Conservation (phyloP, 2,329 filamentous ascomycete species). For the Fusarium begoniae region DNA sequence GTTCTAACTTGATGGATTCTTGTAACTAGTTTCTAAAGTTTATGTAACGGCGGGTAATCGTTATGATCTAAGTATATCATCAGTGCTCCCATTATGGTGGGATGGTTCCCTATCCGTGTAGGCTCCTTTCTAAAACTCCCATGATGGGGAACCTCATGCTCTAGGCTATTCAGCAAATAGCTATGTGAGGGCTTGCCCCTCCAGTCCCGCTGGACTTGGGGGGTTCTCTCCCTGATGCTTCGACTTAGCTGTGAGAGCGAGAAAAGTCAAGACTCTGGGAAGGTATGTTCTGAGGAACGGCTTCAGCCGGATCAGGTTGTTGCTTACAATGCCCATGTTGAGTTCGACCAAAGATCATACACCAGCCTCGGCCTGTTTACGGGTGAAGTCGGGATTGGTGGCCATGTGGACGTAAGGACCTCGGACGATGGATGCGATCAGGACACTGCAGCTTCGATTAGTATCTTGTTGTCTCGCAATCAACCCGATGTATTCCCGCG, state of each 20-base stretch:
- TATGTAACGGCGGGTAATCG: accelerated
- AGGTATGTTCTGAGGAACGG: neutral
- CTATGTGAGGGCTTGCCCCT: neutral
- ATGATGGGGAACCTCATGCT: neutral
- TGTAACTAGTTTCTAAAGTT: neutral
- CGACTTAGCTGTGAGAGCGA: neutral
- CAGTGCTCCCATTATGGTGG: neutral
- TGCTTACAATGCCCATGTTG: neutral
- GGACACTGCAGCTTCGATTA: neutral
- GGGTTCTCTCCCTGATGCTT: neutral
- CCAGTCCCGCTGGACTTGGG: neutral
- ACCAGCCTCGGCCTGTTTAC: neutral
- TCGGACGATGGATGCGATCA: neutral
- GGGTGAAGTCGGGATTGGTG: neutral
- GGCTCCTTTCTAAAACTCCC: neutral
- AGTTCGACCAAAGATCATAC: neutral
- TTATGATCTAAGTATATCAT: neutral
- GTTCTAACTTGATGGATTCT: accelerated
- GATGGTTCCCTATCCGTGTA: neutral
- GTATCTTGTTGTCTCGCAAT: neutral
- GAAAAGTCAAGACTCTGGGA: neutral
- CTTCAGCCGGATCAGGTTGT: neutral
- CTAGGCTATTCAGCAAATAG: neutral
- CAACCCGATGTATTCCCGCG: neutral
- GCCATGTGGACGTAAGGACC: neutral